Evolutionary conservation across 164 flowering plant genomes (phyloP), one percentile per base, ranked within the genome.

Genomic region (Echeveria elegans): DNA sequence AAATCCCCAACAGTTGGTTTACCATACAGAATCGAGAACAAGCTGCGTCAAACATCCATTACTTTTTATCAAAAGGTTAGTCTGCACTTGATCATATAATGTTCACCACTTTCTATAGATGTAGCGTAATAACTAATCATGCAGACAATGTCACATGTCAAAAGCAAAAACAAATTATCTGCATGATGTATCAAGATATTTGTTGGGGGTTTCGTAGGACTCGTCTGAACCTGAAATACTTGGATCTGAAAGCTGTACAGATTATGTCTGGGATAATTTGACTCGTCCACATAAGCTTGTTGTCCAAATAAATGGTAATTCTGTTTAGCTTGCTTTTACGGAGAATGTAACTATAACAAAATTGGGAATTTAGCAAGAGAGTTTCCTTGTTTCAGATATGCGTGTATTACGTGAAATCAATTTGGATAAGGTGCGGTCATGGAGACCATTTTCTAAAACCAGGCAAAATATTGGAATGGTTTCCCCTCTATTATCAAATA

Each of bases 11-110:
- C 71, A 76, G 68, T 68, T 29, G 71, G 61, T 56, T 73, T 85
- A 61, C 97, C 99, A 0, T 94, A 94, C 72, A 83, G 89, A 41
- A 88, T 94, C 75, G 97, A 91, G 79, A 94, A 94, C 83, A 69
- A 63, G 63, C 81, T 91, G 76, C 72, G 11, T 68, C 72, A 79
- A 72, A 74, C 83, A 63, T 71, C 88, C 52, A 67, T 94, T 48
- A 83, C 89, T 41, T 94, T 79, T 77, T 83, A 81, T 72, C 99
- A 94, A 75, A 94, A 94, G 98, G 98, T 93, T 66, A 70, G 16
- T 66, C 52, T 45, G 4, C 43, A 14, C 34, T 14, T 63, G 26
- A 56, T 1, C 16, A 12, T 26, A 56, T 56, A 9, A 16, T 12
- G 19, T 56, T 11, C 32, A 50, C 28, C 21, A 11, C n/a, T n/a